These are phyloP conservation scores for Spinacia oleracea DNA, from an alignment of 179 eudicot genomes.

Conservation along the genomic window DNA sequence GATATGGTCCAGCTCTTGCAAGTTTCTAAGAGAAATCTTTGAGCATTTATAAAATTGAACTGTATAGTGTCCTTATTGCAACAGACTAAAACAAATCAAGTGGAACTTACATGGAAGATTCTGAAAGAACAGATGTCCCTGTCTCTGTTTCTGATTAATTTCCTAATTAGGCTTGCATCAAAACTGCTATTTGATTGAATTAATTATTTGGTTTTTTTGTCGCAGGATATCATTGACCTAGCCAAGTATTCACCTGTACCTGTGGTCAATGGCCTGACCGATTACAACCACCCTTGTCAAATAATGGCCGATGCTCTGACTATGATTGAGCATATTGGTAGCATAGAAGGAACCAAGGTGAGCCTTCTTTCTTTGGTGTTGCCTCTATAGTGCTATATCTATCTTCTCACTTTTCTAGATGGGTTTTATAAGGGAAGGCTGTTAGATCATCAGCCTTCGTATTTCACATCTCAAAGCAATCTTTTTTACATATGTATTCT, in stretches of 20 bases:
- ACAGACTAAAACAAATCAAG: neutral
- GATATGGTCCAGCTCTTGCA: neutral
- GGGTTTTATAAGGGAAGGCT: neutral
- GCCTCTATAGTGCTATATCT: neutral
- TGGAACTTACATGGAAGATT: too few relatives aligned
- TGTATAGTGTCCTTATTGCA: neutral
- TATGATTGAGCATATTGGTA: slow-evolving; percentile 88
- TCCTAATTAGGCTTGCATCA: neutral
- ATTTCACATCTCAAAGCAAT: neutral
- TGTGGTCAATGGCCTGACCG: slow-evolving; percentile 90
- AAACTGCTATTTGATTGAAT: neutral
- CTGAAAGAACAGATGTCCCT: neutral
- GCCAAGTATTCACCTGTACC: slow-evolving; percentile 80
- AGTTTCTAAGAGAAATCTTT: neutral
- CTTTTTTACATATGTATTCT: slow-evolving; percentile 2
- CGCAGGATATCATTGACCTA: slow-evolving; percentile 87
- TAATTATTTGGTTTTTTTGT: slow-evolving; percentile 20
- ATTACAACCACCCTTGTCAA: slow-evolving; percentile 96
- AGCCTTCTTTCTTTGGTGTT: slow-evolving; percentile 12
- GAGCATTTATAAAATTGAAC: neutral
- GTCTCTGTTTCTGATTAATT: neutral
- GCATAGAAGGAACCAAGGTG: slow-evolving; percentile 91
- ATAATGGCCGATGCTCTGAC: slow-evolving; percentile 99
- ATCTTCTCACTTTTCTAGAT: neutral
- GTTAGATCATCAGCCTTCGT: neutral